Conservation (phyloP, 495 filamentous ascomycete genomes). For the Tuber umbilicatum region DNA sequence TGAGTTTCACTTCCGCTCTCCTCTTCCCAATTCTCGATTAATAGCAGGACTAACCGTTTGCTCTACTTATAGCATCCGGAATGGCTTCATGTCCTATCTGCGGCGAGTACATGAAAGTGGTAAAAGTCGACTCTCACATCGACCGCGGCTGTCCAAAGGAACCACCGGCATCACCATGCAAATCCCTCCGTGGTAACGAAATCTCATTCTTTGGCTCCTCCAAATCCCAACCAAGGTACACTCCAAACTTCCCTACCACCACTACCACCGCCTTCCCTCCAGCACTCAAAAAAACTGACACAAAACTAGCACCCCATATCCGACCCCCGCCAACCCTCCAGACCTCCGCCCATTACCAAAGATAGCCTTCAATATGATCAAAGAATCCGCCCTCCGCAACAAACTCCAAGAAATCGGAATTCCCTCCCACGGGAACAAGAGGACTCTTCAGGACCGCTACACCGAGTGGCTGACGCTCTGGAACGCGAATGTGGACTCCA, state of each 20-base stretch:
- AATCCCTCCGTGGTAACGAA: constrained; percentile 35
- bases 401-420: constrained; percentile 82
- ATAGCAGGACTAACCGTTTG: constrained; percentile 6
- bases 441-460: constrained; percentile 68
- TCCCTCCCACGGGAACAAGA: constrained; percentile 57
- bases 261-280: constrained; percentile 20
- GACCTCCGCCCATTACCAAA: constrained; percentile 56
- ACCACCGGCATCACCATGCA: constrained; percentile 32
- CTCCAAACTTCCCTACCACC: constrained; percentile 49
- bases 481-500: constrained; percentile 93
- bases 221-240: constrained; percentile 11
- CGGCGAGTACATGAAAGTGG: constrained; percentile 63
- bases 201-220: constrained; percentile 19
- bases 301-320: constrained; percentile 39
- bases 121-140: constrained; percentile 69
- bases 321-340: not conserved
- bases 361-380: constrained; percentile 73
- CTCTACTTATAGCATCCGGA: constrained; percentile 55
- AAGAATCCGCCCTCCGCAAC: constrained; percentile 65
- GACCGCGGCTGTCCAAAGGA: constrained; percentile 52
- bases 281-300: constrained; percentile 59
- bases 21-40: not conserved
- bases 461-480: constrained; percentile 91
- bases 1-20: not conserved
- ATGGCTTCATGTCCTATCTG: constrained; percentile 80